A percentile compares a stretch with the other conserved stretches of the same genome.
Evolutionary conservation across 2,329 filamentous ascomycete species (phyloP).

Genomic region (Fusarium anguioides): DNA sequence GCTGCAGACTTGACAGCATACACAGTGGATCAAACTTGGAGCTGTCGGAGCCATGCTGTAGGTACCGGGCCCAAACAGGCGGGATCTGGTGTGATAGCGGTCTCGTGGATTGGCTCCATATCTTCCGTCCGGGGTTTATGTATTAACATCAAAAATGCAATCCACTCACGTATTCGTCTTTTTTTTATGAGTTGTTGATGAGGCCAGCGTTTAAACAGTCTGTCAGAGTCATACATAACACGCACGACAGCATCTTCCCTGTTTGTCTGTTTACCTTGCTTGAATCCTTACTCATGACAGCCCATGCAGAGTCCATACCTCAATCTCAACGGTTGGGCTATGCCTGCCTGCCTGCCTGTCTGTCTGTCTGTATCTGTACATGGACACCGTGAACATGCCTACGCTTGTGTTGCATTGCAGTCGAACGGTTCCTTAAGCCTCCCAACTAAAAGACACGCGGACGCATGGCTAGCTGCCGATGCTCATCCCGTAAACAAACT

Average conservation of each 20-base stretch:
- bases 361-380: neutral
- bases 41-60: slow-evolving; percentile 33
- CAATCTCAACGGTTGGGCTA: slow-evolving; percentile 17
- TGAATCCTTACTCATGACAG: neutral
- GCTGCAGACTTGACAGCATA: slow-evolving; percentile 36
- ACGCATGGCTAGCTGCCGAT: slow-evolving; percentile 36
- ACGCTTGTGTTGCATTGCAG: slow-evolving; percentile 39
- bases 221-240: neutral
- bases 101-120: slow-evolving; percentile 26
- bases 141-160: neutral
- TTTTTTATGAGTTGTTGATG: slow-evolving; percentile 8
- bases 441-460: slow-evolving; percentile 29
- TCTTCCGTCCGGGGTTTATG: slow-evolving; percentile 8
- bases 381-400: slow-evolving; percentile 1
- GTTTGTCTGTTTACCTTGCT: neutral
- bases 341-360: too few relatives aligned
- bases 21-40: slow-evolving; percentile 12
- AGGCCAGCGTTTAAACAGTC: slow-evolving; percentile 13
- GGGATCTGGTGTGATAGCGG: slow-evolving; percentile 44
- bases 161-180: slow-evolving; percentile 31
- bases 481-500: slow-evolving; percentile 9
- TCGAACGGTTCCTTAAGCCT: slow-evolving; percentile 27
- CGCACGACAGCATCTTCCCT: slow-evolving; percentile 3
- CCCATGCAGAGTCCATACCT: neutral
- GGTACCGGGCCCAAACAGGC: slow-evolving; percentile 45